Base-by-base conservation (phyloP, 176 grass and related monocot species). In the Lolium perenne region DNA sequence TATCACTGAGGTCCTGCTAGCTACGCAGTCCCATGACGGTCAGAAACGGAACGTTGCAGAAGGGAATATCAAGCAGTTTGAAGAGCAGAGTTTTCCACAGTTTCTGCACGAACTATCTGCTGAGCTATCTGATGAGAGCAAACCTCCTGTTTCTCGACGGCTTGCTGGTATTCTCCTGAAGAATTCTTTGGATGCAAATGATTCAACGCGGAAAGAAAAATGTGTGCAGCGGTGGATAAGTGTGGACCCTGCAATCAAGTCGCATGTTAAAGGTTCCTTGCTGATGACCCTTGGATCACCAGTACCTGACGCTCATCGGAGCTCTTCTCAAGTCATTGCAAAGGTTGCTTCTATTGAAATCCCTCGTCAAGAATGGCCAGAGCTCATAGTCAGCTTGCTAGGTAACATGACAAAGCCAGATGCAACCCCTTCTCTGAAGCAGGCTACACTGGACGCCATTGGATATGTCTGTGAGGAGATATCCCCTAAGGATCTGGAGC, bases 381-480 rank as follows among this genome's bases (percentile, higher is more conserved):
- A 94, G 40, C 83, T 94, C 56, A 91, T 91, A 32, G 79, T 40
- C 26, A 85, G 84, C 57, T 64, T 93, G 62, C 74, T 93, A 22
- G 26, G 43, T 40, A 91, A 88, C 88, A 93, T 93, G 92, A 93
- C 88, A 45, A 74, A 64, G 56, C 65, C 75, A 77, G 92, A 91
- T 70, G 38, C 89, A 14, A 8, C 69, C 5, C 50, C 92, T 71
- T 79, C 79, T 53, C 75, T 91, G 58, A 91, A 94, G 82, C 89
- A 94, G 70, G 86, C 92, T 74, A 91, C 89, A 18, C 57, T 91
- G 63, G 88, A 94, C 53, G 77, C 89, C 54, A 72, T 91, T 63
- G 92, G 92, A 48, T 94, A 94, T 86, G 83, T 94, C 20, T 94
- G 92, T 81, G 92, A 94, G 89, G 92, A 94, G 83, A 69, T 91